phyloP scores from a whole-genome alignment of 768 basidiomycete genomes.

The Suillus discolor region DNA sequence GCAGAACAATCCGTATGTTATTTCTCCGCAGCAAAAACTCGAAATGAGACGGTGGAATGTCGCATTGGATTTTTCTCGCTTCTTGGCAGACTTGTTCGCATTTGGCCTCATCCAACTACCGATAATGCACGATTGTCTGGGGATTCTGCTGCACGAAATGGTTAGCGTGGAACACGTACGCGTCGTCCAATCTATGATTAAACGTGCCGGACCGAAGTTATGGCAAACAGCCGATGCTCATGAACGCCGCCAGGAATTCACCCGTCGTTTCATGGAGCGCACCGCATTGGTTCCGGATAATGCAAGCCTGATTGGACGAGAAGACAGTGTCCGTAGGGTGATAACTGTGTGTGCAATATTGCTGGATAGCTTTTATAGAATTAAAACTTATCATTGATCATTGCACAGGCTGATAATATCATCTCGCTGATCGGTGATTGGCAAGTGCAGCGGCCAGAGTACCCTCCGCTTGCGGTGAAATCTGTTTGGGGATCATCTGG shows the following conservation, averaged over 20 bases:
- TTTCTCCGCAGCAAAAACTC: conserved; percentile 17
- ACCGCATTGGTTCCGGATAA: conserved; percentile 1
- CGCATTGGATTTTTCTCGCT: conserved; percentile 24
- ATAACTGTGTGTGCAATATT: neutral
- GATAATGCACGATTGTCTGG: conserved; percentile 25
- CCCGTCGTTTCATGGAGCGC: conserved; percentile 7
- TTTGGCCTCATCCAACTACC: conserved; percentile 16
- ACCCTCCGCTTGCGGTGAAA: neutral
- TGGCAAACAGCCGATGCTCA: conserved; percentile 22
- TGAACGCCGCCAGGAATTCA: conserved; percentile 10
- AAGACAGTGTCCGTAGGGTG: neutral
- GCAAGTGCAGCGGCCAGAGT: conserved; percentile 4
- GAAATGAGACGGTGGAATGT: conserved; percentile 22
- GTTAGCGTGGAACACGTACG: conserved; percentile 30
- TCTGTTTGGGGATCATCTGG: conserved; percentile 9
- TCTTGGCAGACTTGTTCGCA: conserved; percentile 33
- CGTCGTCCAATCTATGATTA: conserved; percentile 23
- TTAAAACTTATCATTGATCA: neutral
- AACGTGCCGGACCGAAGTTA: conserved; percentile 22
- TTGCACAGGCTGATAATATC: conserved; percentile 4
- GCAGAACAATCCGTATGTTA: conserved; percentile 20
- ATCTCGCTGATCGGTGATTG: conserved; percentile 5
- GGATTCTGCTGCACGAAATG: conserved; percentile 25
- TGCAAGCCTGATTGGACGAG: conserved; percentile 11
- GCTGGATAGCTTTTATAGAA: neutral